Evolutionary conservation across 192 early-diverging fungal species (phyloP).

Genomic region (Lobosporangium transversale): DNA sequence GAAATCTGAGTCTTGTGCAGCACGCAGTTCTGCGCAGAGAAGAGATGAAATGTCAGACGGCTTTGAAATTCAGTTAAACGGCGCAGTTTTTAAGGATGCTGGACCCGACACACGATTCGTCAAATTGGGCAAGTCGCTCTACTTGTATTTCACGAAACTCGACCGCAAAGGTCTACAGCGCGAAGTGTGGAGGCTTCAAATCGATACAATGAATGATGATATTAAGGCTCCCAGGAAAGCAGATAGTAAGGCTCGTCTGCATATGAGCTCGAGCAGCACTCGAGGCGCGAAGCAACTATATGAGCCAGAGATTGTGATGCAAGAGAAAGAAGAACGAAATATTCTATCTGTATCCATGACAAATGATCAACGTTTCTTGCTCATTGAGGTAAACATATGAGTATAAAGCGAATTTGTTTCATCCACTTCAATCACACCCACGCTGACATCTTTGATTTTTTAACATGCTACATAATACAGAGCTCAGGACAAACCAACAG

Average conservation of each 20-base stretch:
- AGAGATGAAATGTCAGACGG: background rate
- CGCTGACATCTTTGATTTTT: background rate
- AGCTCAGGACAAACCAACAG: constrained; percentile 29
- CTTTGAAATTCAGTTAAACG: background rate
- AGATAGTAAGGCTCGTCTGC: background rate
- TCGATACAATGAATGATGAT: constrained; percentile 3
- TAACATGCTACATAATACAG: constrained; percentile 12
- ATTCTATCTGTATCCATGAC: constrained; percentile 9
- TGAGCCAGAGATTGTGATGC: constrained; percentile 30
- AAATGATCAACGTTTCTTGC: constrained; percentile 22
- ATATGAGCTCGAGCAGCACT: background rate
- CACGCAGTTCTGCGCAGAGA: background rate
- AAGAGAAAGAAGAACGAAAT: constrained; percentile 27
- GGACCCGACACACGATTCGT: constrained; percentile 27
- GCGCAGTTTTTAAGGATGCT: constrained; percentile 15
- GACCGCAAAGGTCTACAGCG: constrained; percentile 29
- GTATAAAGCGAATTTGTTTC: no score
- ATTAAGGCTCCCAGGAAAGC: no score
- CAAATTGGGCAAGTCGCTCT: constrained; percentile 14
- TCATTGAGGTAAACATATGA: constrained; percentile 26
- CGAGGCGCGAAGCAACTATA: background rate
- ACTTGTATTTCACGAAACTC: constrained; percentile 32
- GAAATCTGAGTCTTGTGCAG: background rate
- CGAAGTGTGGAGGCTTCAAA: constrained; percentile 38
- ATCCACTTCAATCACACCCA: no score